These are phyloP conservation scores for Histomonas meleagridis DNA, from an alignment of 208 protist genomes.

Conservation along the genomic window DNA sequence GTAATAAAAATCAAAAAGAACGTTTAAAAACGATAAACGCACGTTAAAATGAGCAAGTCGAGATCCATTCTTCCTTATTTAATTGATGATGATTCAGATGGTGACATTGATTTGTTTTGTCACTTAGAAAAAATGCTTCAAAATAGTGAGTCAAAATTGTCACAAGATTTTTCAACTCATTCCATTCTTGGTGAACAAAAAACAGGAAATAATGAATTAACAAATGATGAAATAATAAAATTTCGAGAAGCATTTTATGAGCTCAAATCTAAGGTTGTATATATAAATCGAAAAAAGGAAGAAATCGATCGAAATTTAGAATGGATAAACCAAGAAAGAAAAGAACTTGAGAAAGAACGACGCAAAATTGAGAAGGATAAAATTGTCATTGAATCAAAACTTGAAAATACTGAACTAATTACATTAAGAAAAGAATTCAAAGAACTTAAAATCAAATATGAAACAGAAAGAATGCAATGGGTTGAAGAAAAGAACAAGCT, in stretches of 20 bases:
- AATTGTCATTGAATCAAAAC: background rate
- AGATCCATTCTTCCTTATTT: too few relatives aligned
- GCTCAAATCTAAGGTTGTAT: background rate
- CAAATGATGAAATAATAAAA: background rate
- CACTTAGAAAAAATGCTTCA: background rate
- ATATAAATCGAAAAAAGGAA: background rate
- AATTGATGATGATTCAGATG: background rate
- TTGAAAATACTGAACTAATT: background rate
- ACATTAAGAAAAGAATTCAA: background rate
- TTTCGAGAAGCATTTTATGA: background rate
- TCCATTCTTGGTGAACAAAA: background rate
- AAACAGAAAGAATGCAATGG: background rate
- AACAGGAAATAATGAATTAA: background rate
- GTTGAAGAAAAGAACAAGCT: background rate
- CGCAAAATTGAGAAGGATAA: background rate
- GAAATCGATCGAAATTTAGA: background rate
- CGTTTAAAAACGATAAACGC: too few relatives aligned
- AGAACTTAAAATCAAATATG: background rate
- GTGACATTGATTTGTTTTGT: background rate
- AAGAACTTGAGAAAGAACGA: background rate
- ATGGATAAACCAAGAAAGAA: background rate
- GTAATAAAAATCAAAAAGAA: too few relatives aligned
- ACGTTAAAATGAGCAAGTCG: too few relatives aligned
- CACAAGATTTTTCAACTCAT: background rate
- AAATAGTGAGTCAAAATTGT: background rate